These are phyloP conservation scores for Scytalidium lignicola DNA, from an alignment of 2,329 filamentous ascomycete species.

Conservation along the genomic window DNA sequence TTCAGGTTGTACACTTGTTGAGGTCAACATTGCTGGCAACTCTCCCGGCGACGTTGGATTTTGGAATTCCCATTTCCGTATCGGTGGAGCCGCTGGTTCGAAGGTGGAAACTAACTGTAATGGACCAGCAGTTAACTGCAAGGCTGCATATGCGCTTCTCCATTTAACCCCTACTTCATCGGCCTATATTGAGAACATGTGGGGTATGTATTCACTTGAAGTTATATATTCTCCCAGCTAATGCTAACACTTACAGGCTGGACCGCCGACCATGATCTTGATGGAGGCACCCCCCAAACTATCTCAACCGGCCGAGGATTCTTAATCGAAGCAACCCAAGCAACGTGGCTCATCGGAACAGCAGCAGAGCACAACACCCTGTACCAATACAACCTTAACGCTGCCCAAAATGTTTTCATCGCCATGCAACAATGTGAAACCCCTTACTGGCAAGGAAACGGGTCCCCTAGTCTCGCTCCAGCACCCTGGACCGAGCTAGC, in stretches of 20 bases:
- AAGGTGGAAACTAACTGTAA: slow-evolving; percentile 34
- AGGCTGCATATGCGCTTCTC: slow-evolving; percentile 42
- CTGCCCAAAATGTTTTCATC: slow-evolving; percentile 56
- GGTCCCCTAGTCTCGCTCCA: slow-evolving; percentile 24
- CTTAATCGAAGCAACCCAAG: slow-evolving; percentile 39
- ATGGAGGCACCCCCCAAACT: slow-evolving; percentile 32
- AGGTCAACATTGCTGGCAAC: slow-evolving; percentile 45
- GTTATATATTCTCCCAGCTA: too few species aligned
- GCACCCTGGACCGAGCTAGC: slow-evolving; percentile 31
- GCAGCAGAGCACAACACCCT: slow-evolving; percentile 45
- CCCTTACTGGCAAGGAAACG: slow-evolving; percentile 56
- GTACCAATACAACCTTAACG: slow-evolving; percentile 47
- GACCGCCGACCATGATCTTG: slow-evolving; percentile 17
- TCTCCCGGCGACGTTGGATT: slow-evolving; percentile 44
- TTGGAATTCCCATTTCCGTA: slow-evolving; percentile 40
- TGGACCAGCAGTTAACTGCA: slow-evolving; percentile 31
- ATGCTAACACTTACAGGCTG: too few species aligned
- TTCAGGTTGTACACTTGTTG: slow-evolving; percentile 38
- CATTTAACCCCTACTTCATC: slow-evolving; percentile 42
- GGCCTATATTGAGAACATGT: slow-evolving; percentile 49
- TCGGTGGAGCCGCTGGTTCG: slow-evolving; percentile 40
- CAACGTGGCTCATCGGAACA: slow-evolving; percentile 47
- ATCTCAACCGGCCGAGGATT: slow-evolving; percentile 42
- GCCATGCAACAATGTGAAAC: slow-evolving; percentile 66
- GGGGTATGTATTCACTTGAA: too few species aligned